A percentile compares a stretch with the other conserved stretches of the same genome.
These are phyloP conservation scores for Heimioporus retisporus DNA, from an alignment of 1,284 basidiomycete species.

Conservation along the genomic window DNA sequence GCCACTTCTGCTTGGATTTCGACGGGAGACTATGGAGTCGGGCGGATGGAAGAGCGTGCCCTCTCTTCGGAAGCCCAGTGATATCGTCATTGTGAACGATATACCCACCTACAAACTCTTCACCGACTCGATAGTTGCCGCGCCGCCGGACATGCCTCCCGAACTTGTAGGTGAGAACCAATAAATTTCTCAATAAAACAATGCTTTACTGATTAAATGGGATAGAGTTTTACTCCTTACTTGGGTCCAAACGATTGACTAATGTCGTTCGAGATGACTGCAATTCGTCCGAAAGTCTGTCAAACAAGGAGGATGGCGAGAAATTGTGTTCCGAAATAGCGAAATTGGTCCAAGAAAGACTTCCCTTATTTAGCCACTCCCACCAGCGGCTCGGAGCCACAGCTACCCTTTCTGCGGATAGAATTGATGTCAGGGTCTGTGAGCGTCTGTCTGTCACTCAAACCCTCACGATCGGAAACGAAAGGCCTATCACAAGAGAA, in stretches of 20 bases:
- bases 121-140: slow-evolving; percentile 11
- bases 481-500: not conserved
- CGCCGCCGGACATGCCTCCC: slow-evolving; percentile 12
- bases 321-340: too few relatives aligned
- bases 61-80: not conserved
- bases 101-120: slow-evolving; percentile 14
- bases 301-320: not conserved
- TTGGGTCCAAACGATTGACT: not conserved
- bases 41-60: not conserved
- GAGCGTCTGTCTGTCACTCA: not conserved
- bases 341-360: not conserved
- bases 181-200: not conserved
- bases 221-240: not conserved
- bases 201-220: not conserved
- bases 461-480: not conserved
- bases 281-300: not conserved
- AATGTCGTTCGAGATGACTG: not conserved
- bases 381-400: not conserved
- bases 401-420: not conserved
- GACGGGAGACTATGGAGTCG: not conserved
- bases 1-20: not conserved
- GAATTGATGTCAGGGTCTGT: not conserved
- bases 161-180: slow-evolving; percentile 17
- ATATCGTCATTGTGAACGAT: slow-evolving; percentile 23
- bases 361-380: not conserved